Base-by-base conservation (phyloP, 495 filamentous ascomycete species). In the Polyplosphaeria fusca region DNA sequence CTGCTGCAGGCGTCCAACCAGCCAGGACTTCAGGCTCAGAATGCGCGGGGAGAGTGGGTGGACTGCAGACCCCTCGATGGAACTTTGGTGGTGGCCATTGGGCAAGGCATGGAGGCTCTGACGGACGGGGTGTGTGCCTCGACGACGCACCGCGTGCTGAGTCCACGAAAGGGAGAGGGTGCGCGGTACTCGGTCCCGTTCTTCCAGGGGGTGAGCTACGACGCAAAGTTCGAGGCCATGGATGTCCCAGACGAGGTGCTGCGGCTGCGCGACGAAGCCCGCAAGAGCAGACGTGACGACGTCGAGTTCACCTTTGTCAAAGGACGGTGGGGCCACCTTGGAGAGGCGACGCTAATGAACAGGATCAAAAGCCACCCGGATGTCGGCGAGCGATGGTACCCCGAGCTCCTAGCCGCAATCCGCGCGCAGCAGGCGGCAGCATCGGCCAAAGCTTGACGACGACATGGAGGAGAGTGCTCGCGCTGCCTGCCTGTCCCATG, bases 301-400 rank as follows among this genome's bases (percentile, higher is more conserved):
- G 86, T 88, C 32, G 88, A 91, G 74, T 90, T 89, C 67, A 89
- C 86, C 19, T 91, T 91, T 66, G 75, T 77, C 30, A 84, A 78
- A 47, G 86, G 85, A 14, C 73, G 75, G 23, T 86, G 83, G 50
- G 78, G 73, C 26, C 85, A 82, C 58, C 70, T 93, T 4, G 91
- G 91, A 1, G 86, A 95, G 72, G 91, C 88, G 4, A 95, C 87
- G 30, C 71, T 68, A 62, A 78, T 85, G 69, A 96, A 96, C 72
- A 74, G 91, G n/a, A 81, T 96, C 50, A 86, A 90, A 74, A 89
- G 86, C 60, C 91, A 96, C 73, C 86, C 86, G 2, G 91, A 96
- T 69, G 91, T 96, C 0, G 91, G 88, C 1, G 87, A 87, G 74
- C 75, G 81, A 66, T 94, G 89, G 86, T 74, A 74, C 55, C 70